Evolutionary conservation across 108 stramenopile species (phyloP).

Genomic region (Cyclotella distinguenda): DNA sequence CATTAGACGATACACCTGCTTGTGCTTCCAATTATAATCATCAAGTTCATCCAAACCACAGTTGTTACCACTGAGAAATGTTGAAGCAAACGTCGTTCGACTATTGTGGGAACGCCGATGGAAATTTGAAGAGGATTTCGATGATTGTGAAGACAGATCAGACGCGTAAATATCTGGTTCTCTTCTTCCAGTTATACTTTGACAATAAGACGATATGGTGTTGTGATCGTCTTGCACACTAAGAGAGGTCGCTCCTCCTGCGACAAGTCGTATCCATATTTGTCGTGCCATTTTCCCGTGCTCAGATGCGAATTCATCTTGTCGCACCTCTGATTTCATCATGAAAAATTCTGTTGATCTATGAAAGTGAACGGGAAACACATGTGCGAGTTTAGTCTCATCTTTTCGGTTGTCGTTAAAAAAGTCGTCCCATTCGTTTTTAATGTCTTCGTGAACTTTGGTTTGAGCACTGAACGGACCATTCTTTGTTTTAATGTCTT

Average conservation of each 20-base stretch:
- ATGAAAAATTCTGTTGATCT: conserved; percentile 11
- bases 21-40: neutral
- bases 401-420: no score
- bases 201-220: neutral
- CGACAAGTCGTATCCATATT: conserved; percentile 29
- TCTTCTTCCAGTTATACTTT: neutral
- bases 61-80: conserved; percentile 13
- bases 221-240: neutral
- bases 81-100: conserved; percentile 13
- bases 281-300: conserved; percentile 36
- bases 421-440: no score
- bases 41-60: neutral
- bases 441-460: no score
- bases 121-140: conserved; percentile 11
- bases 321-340: neutral
- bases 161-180: conserved; percentile 21
- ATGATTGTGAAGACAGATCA: conserved; percentile 30
- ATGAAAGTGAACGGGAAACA: conserved; percentile 36
- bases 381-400: neutral
- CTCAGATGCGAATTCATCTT: conserved; percentile 22
- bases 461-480: no score
- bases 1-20: conserved; percentile 21
- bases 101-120: conserved; percentile 7
- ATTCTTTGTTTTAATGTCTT: neutral
- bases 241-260: conserved; percentile 11